phyloP scores from a whole-genome alignment of 768 basidiomycete species.

The Mycena vulgaris region DNA sequence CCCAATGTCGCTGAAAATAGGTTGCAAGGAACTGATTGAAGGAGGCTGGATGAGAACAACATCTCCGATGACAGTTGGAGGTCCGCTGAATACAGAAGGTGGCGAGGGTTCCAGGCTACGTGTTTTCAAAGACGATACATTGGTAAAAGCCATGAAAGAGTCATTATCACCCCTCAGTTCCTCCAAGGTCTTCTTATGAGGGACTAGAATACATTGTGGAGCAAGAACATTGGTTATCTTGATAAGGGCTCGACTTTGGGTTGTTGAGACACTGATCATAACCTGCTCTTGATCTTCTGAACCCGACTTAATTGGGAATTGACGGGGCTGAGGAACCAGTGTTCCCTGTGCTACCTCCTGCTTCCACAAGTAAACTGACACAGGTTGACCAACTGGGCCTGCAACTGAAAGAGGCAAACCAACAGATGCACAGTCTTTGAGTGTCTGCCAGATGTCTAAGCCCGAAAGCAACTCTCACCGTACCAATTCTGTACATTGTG shows the following conservation, averaged over 20 bases:
- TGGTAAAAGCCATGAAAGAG: slow-evolving; percentile 32
- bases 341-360: slow-evolving; percentile 31
- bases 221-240: slow-evolving; percentile 35
- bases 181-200: slow-evolving; percentile 25
- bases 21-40: background rate
- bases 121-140: slow-evolving; percentile 25
- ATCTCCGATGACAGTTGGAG: background rate
- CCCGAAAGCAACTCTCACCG: no score
- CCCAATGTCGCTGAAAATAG: no score
- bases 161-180: slow-evolving; percentile 16
- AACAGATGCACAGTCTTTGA: slow-evolving; percentile 22
- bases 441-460: slow-evolving; percentile 21
- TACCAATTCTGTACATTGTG: no score
- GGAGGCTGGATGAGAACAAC: background rate
- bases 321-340: slow-evolving; percentile 29
- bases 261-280: slow-evolving; percentile 29
- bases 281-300: background rate
- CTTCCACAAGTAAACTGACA: slow-evolving; percentile 29
- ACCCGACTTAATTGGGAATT: background rate
- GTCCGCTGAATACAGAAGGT: background rate
- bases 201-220: slow-evolving; percentile 30
- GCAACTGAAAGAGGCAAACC: slow-evolving; percentile 31
- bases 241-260: slow-evolving; percentile 34
- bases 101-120: background rate
- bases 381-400: slow-evolving; percentile 35